Evolutionary conservation across 2,329 filamentous ascomycete species (phyloP), one percentile per base, ranked within the genome.

Genomic region (Colletotrichum lindemuthianum): DNA sequence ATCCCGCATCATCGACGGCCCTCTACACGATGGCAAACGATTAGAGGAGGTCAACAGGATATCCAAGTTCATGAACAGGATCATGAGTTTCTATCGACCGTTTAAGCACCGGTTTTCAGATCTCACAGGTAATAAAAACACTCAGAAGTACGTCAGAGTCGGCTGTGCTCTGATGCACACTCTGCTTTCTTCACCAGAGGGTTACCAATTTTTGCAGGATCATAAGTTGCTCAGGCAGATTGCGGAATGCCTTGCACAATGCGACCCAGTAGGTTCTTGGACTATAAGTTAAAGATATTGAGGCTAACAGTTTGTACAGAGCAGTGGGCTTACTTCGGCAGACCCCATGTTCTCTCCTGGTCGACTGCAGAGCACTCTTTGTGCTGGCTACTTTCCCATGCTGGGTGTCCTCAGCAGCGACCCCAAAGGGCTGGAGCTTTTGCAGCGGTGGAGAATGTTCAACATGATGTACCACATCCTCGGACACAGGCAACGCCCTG

Each of bases 381-480:
- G 92, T 67, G 90, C 92, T 13, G 96, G 96, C 10, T 99, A 99
- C 76, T 97, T 99, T 75, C 88, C 93, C 12, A 92, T 99, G 82
- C 81, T 99, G 2, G 96, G 96, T 8, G 89, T 92, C 10, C 79
- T 99, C 63, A 98, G 91, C 70, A 90, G 90, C 57, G 93, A 97
- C 71, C 81, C 86, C 0, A 92, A 90, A 70, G 96, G 96, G 0
- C 84, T 98, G 32, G 88, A 91, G 66, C 95, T 99, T 79, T 87
- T 99, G 73, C 95, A 98, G 75, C 85, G 93, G 71, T 98, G 96
- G 95, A 92, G 93, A 71, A 96, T 99, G 85, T 94, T 97, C 79
- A 98, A 98, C 77, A 99, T 99, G 93, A 96, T 98, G 84, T 99
- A 99, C 75, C 96, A 98, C 77, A 97, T 99, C 66, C 87, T 97